Percentiles rank a stretch among this genome's conserved stretches.
These are phyloP conservation scores for Aspergillus sp. DNA, from an alignment of 2,329 filamentous ascomycete genomes.

Conservation along the genomic window DNA sequence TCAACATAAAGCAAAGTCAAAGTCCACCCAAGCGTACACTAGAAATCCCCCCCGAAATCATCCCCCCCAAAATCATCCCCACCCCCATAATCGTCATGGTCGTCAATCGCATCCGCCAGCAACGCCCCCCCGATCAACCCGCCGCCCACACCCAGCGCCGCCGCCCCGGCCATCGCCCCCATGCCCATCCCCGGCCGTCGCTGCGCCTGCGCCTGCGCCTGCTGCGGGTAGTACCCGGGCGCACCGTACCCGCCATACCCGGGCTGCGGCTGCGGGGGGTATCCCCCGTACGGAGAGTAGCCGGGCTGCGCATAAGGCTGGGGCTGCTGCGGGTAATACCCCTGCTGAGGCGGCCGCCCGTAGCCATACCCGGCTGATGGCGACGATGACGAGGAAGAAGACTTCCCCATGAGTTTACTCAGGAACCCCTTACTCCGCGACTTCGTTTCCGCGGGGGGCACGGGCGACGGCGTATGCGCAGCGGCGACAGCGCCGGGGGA, in stretches of 20 bases:
- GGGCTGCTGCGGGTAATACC: conserved; percentile 11
- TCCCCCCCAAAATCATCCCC: conserved; percentile 22
- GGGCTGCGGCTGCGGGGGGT: conserved; percentile 33
- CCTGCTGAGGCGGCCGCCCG: conserved; percentile 27
- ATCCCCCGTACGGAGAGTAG: conserved; percentile 33
- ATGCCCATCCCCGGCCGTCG: conserved; percentile 52
- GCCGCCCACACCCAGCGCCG: conserved; percentile 75
- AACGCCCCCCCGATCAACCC: conserved; percentile 77
- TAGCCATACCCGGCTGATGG: conserved; percentile 15
- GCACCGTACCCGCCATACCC: conserved; percentile 38
- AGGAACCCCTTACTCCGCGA: conserved; percentile 47
- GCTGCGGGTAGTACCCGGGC: conserved; percentile 36
- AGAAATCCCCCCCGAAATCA: conserved; percentile 7
- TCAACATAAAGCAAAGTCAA: background rate
- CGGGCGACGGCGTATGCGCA: conserved; percentile 4
- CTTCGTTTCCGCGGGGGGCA: conserved; percentile 28
- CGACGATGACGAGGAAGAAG: conserved; percentile 18
- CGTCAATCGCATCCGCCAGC: conserved; percentile 65
- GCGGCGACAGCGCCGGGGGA: conserved; percentile 3
- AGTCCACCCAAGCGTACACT: background rate
- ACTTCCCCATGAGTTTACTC: conserved; percentile 54
- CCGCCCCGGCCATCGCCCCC: conserved; percentile 66
- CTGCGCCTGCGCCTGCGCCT: conserved; percentile 37
- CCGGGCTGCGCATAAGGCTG: background rate
- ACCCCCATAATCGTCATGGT: conserved; percentile 33